Conservation (phyloP, 768 basidiomycete species). For the Amanita thiersii region DNA sequence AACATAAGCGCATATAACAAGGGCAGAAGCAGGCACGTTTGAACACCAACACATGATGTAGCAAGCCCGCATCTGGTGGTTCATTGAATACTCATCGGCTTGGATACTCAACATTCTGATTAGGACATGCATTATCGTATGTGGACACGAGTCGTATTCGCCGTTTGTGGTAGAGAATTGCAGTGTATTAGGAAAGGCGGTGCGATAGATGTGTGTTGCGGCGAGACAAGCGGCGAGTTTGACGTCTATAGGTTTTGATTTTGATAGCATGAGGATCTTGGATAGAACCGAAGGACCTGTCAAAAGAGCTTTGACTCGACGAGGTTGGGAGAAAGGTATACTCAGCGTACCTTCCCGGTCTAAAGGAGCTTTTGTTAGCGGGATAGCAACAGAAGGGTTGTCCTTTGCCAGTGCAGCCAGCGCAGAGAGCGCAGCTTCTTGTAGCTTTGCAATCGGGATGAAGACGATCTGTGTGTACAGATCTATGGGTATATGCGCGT, state of each 20-base stretch:
- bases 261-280: constrained; percentile 42
- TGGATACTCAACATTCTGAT: constrained; percentile 47
- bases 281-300: constrained; percentile 32
- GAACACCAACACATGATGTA: constrained; percentile 63
- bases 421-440: constrained; percentile 58
- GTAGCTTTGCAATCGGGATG: constrained; percentile 33
- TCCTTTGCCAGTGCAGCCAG: constrained; percentile 63
- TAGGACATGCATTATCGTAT: constrained; percentile 64
- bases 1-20: not conserved
- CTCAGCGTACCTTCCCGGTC: constrained; percentile 30
- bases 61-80: constrained; percentile 53
- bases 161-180: constrained; percentile 6
- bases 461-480: not conserved
- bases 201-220: constrained; percentile 54
- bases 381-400: constrained; percentile 41
- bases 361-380: constrained; percentile 32
- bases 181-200: constrained; percentile 22
- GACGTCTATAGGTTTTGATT: constrained; percentile 49
- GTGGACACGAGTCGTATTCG: constrained; percentile 27
- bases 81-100: constrained; percentile 27
- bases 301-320: not conserved
- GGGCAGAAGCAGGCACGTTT: too few relatives aligned
- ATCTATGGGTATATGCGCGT: not conserved
- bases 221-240: constrained; percentile 68
- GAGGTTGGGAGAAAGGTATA: not conserved